Base-by-base conservation (phyloP, 768 basidiomycete species). In the Tricholoma saponaceum region DNA sequence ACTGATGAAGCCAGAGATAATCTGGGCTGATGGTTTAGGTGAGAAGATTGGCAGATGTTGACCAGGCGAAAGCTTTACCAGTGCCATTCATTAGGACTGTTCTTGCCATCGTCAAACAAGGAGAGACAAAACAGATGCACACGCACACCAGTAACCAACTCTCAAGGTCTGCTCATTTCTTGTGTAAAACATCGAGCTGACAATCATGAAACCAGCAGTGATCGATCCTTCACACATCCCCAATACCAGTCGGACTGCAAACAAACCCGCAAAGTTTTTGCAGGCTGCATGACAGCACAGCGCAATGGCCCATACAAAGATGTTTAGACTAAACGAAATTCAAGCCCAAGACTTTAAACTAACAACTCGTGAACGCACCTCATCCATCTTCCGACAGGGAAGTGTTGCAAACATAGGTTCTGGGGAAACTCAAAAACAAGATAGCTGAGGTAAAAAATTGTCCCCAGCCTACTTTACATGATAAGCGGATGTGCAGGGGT, bases 301-400 rank as follows among this genome's bases (percentile, higher is more conserved):
- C 1, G 85, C 79, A 16, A 88, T 64, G 0, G 76, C 81, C 89
- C 89, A 90, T 5, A 84, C 64, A 44, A 81, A 74, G 59, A 90
- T 87, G 65, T 90, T 89, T 23, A 84, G 51, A 59, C 86, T 89
- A 33, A 16, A 18, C 7, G 4, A 26, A 14, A 35, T 52, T 30
- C 6, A 20, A 18, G 30, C 33, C 28, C 14, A 13, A 14, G n/a
- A 52, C 22, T 26, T 14, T 22, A 7, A 26, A 50, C 28, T 5
- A 22, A 26, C 1, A 7, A 49, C 6, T 49, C 5, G 26, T 28
- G 16, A 12, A 56, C 74, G 26, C 57, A 81, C 88, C 87, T 89
- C 84, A 90, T 87, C 88, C 88, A 90, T 78, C 81, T 87, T 9
- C 84, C 88, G 7, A 90, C 87, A 0, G 87, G 87, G 63, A 88